Base-by-base conservation (phyloP, 257 asterid species). In the Solanum bulbocastanum region DNA sequence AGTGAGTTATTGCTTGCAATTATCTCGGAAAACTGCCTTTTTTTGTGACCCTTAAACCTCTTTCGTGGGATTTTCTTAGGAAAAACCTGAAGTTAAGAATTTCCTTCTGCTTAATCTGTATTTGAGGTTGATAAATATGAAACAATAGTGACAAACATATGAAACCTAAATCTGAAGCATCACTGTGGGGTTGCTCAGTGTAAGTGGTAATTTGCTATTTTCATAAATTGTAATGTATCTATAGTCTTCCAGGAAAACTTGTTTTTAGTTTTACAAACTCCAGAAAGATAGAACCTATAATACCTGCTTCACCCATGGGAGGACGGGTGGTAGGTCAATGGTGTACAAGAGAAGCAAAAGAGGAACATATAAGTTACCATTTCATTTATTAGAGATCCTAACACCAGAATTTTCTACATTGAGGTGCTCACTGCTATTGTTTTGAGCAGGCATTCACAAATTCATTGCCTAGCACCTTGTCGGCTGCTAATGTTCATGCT, bases 401-500 rank as follows among this genome's bases (percentile, higher is more conserved):
- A 40, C 36, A 49, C 86, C 71, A 10, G 30, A 82, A 32, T 49
- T 82, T 79, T 82, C 86, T 49, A 49, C 22, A 32, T n/a, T 49
- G 40, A 81, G 39, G 30, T 69, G 42, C 88, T 89, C 75, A 83
- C 49, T 79, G 30, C 44, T 86, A 7, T 66, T 87, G 74, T n/a
- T 75, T 56, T 62, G 87, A 91, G 94, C 95, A 94, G 82, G 88
- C 93, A 2, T 92, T 93, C 88, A 83, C 96, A 73, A 92, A 90
- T 87, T 90, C 97, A 42, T 90, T 94, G 85, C 94, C 96, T 30
- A 93, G 92, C 90, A 37, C 94, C 69, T 87, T 92, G 90, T 87
- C 92, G 92, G 88, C 94, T 20, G 92, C 95, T 89, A 96, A 90
- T 86, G 91, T 83, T 79, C 93, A 92, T 39, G 91, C 96, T 52